Conservation (phyloP, 495 filamentous ascomycete species). For the Neurospora hispaniola region DNA sequence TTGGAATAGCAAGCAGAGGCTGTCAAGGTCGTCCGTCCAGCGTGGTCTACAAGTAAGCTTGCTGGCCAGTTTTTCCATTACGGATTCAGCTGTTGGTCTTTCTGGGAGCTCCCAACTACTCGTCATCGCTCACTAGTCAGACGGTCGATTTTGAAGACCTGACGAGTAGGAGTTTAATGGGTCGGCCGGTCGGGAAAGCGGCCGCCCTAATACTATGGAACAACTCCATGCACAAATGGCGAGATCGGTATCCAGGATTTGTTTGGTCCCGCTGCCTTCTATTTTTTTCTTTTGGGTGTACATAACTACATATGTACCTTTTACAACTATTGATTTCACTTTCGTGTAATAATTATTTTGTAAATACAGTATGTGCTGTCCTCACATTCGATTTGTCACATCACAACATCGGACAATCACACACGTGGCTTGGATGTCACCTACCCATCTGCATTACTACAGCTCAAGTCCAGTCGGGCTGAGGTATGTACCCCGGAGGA, state of each 20-base stretch:
- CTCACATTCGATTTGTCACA: background rate
- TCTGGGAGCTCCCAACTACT: background rate
- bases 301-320: background rate
- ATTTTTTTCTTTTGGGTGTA: background rate
- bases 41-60: background rate
- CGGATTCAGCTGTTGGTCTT: background rate
- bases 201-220: background rate
- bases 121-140: no score
- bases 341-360: background rate
- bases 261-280: background rate
- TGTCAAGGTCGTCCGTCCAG: no score
- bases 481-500: background rate
- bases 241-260: background rate
- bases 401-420: background rate
- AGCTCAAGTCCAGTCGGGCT: background rate
- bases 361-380: background rate
- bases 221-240: background rate
- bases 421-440: background rate
- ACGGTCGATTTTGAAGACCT: no score
- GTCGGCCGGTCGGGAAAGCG: background rate
- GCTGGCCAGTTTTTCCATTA: no score
- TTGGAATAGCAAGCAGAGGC: no score
- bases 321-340: background rate
- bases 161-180: background rate
- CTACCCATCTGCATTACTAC: background rate